Percentiles rank a stretch among this genome's conserved stretches.
Evolutionary conservation across 2,329 filamentous ascomycete species (phyloP).

Genomic region (Ilyonectria sp.): DNA sequence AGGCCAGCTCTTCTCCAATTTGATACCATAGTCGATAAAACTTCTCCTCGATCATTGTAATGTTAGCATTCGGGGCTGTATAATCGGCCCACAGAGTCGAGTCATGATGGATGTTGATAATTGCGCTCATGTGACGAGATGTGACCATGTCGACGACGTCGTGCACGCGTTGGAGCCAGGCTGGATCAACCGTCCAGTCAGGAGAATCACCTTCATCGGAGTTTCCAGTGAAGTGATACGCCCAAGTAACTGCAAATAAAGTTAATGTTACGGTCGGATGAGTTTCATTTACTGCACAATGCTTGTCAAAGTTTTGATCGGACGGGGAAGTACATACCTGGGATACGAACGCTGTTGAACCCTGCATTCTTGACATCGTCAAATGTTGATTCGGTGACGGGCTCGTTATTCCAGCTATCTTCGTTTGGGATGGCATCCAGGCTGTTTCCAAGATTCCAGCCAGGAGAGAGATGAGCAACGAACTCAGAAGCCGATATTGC

Average conservation of each 20-base stretch:
- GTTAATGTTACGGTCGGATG: slow-evolving; percentile 16
- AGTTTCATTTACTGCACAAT: too few relatives aligned
- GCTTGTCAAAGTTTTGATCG: neutral
- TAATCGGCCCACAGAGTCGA: slow-evolving; percentile 72
- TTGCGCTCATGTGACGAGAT: slow-evolving; percentile 63
- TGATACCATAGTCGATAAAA: slow-evolving; percentile 72
- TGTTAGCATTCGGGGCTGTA: slow-evolving; percentile 60
- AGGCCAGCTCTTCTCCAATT: slow-evolving; percentile 68
- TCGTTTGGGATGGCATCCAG: slow-evolving; percentile 68
- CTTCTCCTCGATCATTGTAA: slow-evolving; percentile 68
- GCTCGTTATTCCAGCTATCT: slow-evolving; percentile 71
- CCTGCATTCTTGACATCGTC: slow-evolving; percentile 66
- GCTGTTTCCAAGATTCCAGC: neutral
- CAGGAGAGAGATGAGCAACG: neutral
- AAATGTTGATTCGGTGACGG: slow-evolving; percentile 65
- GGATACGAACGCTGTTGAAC: slow-evolving; percentile 72
- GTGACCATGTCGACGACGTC: slow-evolving; percentile 71
- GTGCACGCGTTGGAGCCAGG: slow-evolving; percentile 70
- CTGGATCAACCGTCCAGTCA: slow-evolving; percentile 66
- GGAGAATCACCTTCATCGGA: slow-evolving; percentile 51
- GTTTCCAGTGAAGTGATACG: slow-evolving; percentile 62
- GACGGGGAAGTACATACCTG: slow-evolving; percentile 63
- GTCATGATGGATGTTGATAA: slow-evolving; percentile 74
- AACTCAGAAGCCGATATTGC: neutral
- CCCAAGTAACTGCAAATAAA: slow-evolving; percentile 27